Conservation (phyloP, 176 grass and related monocot genomes). For the Tuctoria greenei region DNA sequence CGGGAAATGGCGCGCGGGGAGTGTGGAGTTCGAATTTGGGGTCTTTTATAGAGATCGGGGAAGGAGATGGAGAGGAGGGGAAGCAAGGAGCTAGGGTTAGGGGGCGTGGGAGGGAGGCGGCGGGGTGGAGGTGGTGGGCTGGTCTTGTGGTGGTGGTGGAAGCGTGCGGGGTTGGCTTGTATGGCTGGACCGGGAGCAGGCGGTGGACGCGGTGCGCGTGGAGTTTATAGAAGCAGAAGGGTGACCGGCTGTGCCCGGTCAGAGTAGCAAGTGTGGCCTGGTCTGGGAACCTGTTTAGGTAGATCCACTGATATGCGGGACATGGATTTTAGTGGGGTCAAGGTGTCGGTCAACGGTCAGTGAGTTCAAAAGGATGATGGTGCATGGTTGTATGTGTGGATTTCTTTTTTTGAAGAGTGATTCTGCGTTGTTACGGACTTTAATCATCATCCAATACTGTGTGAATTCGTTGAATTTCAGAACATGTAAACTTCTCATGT, state of each 20-base stretch:
- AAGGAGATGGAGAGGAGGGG: background rate
- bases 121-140: background rate
- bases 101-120: background rate
- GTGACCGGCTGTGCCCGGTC: slow-evolving; percentile 44
- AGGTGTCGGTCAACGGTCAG: too few relatives aligned
- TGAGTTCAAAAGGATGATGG: too few relatives aligned
- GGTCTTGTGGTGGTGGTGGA: background rate
- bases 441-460: too few relatives aligned
- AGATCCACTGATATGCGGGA: too few relatives aligned
- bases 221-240: background rate
- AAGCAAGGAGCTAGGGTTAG: slow-evolving; percentile 28
- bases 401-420: too few relatives aligned
- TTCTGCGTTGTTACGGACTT: too few relatives aligned
- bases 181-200: slow-evolving; percentile 20
- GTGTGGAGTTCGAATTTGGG: background rate
- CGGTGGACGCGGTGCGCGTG: background rate
- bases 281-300: too few relatives aligned
- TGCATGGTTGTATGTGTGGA: too few relatives aligned
- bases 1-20: slow-evolving; percentile 32
- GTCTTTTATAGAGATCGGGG: background rate
- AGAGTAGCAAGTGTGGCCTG: too few relatives aligned
- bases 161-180: slow-evolving; percentile 13
- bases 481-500: too few relatives aligned
- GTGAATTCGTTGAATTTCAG: too few relatives aligned
- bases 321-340: too few relatives aligned